These are phyloP conservation scores for Lactifluus hygrophoroides DNA, from an alignment of 768 basidiomycete genomes.

Conservation along the genomic window DNA sequence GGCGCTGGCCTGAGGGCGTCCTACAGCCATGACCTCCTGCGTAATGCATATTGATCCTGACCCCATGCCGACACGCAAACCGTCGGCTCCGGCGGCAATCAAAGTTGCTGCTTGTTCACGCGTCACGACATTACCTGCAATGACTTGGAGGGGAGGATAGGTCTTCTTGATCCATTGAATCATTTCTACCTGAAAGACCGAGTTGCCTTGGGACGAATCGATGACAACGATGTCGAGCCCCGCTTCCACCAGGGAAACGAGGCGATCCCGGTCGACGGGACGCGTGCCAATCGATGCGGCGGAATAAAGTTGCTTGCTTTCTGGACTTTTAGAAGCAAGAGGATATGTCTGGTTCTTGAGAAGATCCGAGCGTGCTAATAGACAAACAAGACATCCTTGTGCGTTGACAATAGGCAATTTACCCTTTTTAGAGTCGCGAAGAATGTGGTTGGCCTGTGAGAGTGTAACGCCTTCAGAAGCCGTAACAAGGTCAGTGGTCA, in stretches of 20 bases:
- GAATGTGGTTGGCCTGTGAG: constrained; percentile 83
- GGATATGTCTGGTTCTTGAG: constrained; percentile 97
- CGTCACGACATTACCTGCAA: constrained; percentile 97
- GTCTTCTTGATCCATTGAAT: constrained; percentile 85
- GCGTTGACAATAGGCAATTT: constrained; percentile 83
- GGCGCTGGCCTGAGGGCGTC: constrained; percentile 96
- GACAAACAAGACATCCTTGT: constrained; percentile 59
- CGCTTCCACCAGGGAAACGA: constrained; percentile 80
- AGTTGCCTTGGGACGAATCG: constrained; percentile 97
- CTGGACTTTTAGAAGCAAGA: constrained; percentile 83
- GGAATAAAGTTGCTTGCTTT: constrained; percentile 91
- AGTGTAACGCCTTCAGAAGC: constrained; percentile 86
- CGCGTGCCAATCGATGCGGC: constrained; percentile 95
- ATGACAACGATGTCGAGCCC: constrained; percentile 92
- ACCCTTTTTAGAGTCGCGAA: constrained; percentile 95
- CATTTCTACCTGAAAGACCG: constrained; percentile 89
- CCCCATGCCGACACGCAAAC: constrained; percentile 95
- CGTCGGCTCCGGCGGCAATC: constrained; percentile 92
- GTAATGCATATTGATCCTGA: constrained; percentile 99
- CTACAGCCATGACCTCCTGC: constrained; percentile 99
- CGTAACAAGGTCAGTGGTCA: constrained; percentile 85
- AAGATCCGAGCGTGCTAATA: constrained; percentile 93
- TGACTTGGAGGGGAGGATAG: constrained; percentile 81
- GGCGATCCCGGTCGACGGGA: constrained; percentile 76
- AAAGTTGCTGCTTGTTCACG: constrained; percentile 93